These are phyloP conservation scores for Phaffia rhodozyma DNA, from an alignment of 1,284 basidiomycete genomes.

Conservation along the genomic window DNA sequence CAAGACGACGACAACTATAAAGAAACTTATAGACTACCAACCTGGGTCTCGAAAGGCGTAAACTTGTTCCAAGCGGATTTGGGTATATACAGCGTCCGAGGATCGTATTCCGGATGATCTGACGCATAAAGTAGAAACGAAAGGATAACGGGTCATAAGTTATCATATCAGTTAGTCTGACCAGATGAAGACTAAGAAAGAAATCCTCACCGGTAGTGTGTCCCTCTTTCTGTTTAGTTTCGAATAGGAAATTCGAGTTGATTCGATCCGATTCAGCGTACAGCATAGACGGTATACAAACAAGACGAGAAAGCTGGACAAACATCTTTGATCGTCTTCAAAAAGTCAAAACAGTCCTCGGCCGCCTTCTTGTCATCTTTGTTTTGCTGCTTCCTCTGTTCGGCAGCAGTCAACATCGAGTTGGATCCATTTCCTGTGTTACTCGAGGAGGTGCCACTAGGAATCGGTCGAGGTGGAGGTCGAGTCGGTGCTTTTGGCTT, in stretches of 20 bases:
- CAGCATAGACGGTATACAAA: too few relatives aligned
- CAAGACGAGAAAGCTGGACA: slow-evolving; percentile 23
- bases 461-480: slow-evolving; percentile 17
- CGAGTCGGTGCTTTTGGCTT: slow-evolving; percentile 10
- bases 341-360: slow-evolving; percentile 73
- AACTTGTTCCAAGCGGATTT: slow-evolving; percentile 66
- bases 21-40: slow-evolving; percentile 26
- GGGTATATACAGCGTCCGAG: slow-evolving; percentile 76
- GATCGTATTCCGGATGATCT: slow-evolving; percentile 72
- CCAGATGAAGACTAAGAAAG: not conserved
- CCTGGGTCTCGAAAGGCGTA: slow-evolving; percentile 91
- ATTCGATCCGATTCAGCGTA: not conserved
- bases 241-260: not conserved
- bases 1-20: not conserved
- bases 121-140: not conserved
- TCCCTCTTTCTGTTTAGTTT: slow-evolving; percentile 57
- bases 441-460: slow-evolving; percentile 6
- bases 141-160: not conserved
- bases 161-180: not conserved
- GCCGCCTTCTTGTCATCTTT: slow-evolving; percentile 69
- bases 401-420: slow-evolving; percentile 72
- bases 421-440: slow-evolving; percentile 21
- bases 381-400: slow-evolving; percentile 59
- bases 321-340: slow-evolving; percentile 63
- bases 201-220: slow-evolving; percentile 48